Evolutionary conservation across 2,329 filamentous ascomycete species (phyloP).

Genomic region (Zymoseptoria tritici): DNA sequence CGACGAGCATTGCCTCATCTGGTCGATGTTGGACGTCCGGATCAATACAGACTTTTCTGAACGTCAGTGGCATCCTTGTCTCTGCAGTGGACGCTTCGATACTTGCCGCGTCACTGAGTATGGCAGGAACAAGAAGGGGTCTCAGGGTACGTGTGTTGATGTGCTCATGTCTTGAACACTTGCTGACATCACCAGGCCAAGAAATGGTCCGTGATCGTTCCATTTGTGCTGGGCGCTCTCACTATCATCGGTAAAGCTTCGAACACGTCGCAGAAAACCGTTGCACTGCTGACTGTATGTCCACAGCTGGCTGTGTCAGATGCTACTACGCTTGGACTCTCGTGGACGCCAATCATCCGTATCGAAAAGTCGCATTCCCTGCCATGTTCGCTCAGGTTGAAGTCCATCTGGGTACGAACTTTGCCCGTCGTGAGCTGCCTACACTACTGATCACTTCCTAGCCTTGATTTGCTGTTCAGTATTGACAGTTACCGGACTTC

Average conservation of each 20-base stretch:
- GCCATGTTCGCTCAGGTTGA: constrained; percentile 11
- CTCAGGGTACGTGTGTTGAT: not conserved
- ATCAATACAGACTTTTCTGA: constrained; percentile 8
- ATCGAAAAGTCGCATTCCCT: constrained; percentile 5
- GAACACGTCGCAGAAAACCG: not conserved
- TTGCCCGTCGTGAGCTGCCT: not conserved
- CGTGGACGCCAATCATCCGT: constrained; percentile 4
- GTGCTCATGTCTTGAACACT: not conserved
- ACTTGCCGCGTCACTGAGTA: constrained; percentile 8
- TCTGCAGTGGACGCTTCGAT: constrained; percentile 6
- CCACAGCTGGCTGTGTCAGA: constrained; percentile 9
- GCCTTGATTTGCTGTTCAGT: constrained; percentile 13
- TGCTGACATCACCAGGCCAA: constrained; percentile 2
- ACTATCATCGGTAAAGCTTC: constrained; percentile 6
- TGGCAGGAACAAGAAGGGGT: constrained; percentile 7
- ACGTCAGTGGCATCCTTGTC: constrained; percentile 6
- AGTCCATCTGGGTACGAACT: constrained; percentile 2
- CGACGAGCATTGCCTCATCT: not conserved
- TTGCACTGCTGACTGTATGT: not conserved
- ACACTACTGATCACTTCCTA: not conserved
- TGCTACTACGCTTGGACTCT: constrained; percentile 12
- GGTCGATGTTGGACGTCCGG: constrained; percentile 6
- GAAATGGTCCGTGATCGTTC: constrained; percentile 7
- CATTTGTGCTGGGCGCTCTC: constrained; percentile 10
- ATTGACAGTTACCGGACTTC: constrained; percentile 10